These are phyloP conservation scores for Claviceps pazoutovae DNA, from an alignment of 2,329 filamentous ascomycete species.

Conservation along the genomic window DNA sequence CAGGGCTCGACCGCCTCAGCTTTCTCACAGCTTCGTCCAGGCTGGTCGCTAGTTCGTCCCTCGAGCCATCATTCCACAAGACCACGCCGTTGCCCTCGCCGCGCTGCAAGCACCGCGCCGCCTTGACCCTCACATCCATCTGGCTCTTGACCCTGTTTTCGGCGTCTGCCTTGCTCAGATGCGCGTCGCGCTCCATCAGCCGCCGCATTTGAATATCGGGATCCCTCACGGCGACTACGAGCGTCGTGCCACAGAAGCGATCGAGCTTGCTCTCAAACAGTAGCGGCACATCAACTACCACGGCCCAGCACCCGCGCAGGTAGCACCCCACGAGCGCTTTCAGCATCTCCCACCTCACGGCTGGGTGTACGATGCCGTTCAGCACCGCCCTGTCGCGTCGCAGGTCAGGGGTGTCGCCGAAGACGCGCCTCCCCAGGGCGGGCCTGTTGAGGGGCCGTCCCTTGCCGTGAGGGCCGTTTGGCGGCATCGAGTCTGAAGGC, in stretches of 20 bases:
- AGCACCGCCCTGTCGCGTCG: slow-evolving; percentile 60
- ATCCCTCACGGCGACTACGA: slow-evolving; percentile 77
- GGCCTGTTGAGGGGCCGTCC: slow-evolving; percentile 72
- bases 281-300: slow-evolving; percentile 82
- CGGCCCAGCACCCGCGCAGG: slow-evolving; percentile 65
- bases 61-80: slow-evolving; percentile 78
- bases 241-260: slow-evolving; percentile 65
- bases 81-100: slow-evolving; percentile 56
- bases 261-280: slow-evolving; percentile 85
- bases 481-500: slow-evolving; percentile 34
- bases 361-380: slow-evolving; percentile 86
- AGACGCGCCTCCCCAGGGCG: slow-evolving; percentile 72
- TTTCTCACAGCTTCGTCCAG: slow-evolving; percentile 51
- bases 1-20: slow-evolving; percentile 50
- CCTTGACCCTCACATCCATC: slow-evolving; percentile 75
- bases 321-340: slow-evolving; percentile 60
- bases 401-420: slow-evolving; percentile 61
- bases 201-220: slow-evolving; percentile 70
- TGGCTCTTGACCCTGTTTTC: slow-evolving; percentile 77
- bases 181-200: slow-evolving; percentile 58
- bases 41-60: slow-evolving; percentile 52
- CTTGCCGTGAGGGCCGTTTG: slow-evolving; percentile 41
- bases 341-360: slow-evolving; percentile 73
- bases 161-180: slow-evolving; percentile 74
- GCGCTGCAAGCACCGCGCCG: slow-evolving; percentile 54